These are phyloP conservation scores for Miscanthus lutarioriparius DNA, from an alignment of 176 grass and related monocot species.

Conservation along the genomic window DNA sequence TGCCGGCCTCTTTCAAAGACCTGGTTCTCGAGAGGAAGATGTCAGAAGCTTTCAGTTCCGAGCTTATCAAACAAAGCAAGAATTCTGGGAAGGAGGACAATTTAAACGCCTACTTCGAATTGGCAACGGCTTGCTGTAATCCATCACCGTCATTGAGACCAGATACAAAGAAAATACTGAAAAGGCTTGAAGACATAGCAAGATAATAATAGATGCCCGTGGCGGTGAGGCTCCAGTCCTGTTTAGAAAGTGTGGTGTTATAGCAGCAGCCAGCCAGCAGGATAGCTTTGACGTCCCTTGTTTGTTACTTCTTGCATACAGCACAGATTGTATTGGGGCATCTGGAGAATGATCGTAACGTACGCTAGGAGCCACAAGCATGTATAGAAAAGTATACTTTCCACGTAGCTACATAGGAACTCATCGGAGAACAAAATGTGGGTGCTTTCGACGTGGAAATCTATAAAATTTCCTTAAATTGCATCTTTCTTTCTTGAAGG, in stretches of 20 bases:
- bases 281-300: conserved; percentile 36
- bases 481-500: neutral
- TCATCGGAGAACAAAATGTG: neutral
- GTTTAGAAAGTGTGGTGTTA: conserved; percentile 13
- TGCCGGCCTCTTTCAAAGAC: conserved; percentile 67
- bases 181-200: conserved; percentile 62
- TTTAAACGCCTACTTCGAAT: conserved; percentile 48
- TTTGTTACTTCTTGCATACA: conserved; percentile 19
- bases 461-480: neutral
- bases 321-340: conserved; percentile 10
- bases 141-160: conserved; percentile 78
- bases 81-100: conserved; percentile 50
- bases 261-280: conserved; percentile 26
- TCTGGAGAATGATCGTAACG: neutral
- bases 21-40: conserved; percentile 81
- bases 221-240: neutral
- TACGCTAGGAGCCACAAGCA: conserved; percentile 13
- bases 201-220: conserved; percentile 5
- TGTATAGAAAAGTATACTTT: conserved; percentile 37
- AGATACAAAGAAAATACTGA: conserved; percentile 55
- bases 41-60: conserved; percentile 55
- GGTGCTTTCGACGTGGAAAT: conserved; percentile 6
- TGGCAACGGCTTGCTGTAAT: conserved; percentile 66
- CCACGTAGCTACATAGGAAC: conserved; percentile 15
- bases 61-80: conserved; percentile 53